Conservation (phyloP, 208 protist genomes). For the Kentomonas sorsogonicus region DNA sequence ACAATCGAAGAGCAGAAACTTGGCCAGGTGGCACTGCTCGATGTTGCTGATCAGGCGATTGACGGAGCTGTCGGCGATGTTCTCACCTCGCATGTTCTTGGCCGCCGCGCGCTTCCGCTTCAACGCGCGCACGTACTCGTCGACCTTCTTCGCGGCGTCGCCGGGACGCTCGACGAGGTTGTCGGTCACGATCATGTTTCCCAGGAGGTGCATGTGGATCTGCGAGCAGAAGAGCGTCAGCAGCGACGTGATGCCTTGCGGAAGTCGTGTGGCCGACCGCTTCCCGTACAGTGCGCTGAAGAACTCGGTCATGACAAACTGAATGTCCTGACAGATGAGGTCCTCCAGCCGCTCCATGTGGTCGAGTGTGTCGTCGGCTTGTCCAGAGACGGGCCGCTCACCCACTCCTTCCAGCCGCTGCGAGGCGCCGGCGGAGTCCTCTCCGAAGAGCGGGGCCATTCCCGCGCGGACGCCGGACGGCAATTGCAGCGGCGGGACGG, state of each 20-base stretch:
- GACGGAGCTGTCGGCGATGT: conserved; percentile 18
- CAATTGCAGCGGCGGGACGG: too few species aligned
- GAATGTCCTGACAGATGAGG: conserved; percentile 80
- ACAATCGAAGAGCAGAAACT: conserved; percentile 86
- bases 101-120: conserved; percentile 43
- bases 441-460: too few species aligned
- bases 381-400: too few species aligned
- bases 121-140: conserved; percentile 28
- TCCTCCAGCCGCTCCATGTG: conserved; percentile 59
- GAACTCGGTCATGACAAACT: conserved; percentile 76
- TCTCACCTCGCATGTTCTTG: conserved; percentile 17
- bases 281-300: conserved; percentile 70
- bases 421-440: too few species aligned
- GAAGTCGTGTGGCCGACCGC: conserved; percentile 56
- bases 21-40: conserved; percentile 66
- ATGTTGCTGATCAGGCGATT: conserved; percentile 62
- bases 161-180: conserved; percentile 10
- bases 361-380: too few species aligned
- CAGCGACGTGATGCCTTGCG: conserved; percentile 69
- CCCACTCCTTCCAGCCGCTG: too few species aligned
- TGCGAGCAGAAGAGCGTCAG: conserved; percentile 72
- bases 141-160: conserved; percentile 16
- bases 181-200: conserved; percentile 21
- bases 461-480: too few species aligned
- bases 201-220: conserved; percentile 76